A percentile compares a stretch with the other conserved stretches of the same genome.
These are phyloP conservation scores for Miscanthus lutarioriparius DNA, from an alignment of 176 grass and related monocot species.

Conservation along the genomic window DNA sequence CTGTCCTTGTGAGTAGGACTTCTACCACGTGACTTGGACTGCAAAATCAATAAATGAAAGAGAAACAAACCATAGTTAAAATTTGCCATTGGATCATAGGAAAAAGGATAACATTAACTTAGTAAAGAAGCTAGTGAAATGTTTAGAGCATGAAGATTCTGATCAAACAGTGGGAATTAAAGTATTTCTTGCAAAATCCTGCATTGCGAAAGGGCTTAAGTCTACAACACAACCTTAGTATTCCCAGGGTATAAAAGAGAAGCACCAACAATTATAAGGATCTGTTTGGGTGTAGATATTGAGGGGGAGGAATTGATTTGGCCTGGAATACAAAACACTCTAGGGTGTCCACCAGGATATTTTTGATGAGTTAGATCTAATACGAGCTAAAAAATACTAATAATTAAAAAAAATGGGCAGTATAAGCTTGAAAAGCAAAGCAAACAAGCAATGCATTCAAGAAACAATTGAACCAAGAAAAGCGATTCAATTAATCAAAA, in stretches of 20 bases:
- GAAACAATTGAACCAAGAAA: neutral
- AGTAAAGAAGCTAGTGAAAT: neutral
- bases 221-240: slow-evolving; percentile 11
- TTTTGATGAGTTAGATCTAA: neutral
- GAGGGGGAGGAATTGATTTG: neutral
- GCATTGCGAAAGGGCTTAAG: neutral
- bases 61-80: slow-evolving; percentile 9
- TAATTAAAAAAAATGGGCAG: neutral
- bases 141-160: neutral
- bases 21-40: slow-evolving; percentile 37
- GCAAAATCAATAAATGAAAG: slow-evolving; percentile 25
- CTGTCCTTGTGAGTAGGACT: slow-evolving; percentile 12
- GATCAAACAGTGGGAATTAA: neutral
- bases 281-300: neutral
- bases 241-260: neutral
- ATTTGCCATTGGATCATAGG: neutral
- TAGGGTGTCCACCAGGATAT: neutral
- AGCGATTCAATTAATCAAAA: neutral
- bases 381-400: neutral
- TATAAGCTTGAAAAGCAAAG: neutral
- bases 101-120: neutral
- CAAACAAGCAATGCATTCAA: neutral
- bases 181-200: neutral
- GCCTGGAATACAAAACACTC: neutral
- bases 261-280: neutral